Evolutionary conservation across 805 yeast genomes (phyloP).

Genomic region (Saccharomyces eubayanus): DNA sequence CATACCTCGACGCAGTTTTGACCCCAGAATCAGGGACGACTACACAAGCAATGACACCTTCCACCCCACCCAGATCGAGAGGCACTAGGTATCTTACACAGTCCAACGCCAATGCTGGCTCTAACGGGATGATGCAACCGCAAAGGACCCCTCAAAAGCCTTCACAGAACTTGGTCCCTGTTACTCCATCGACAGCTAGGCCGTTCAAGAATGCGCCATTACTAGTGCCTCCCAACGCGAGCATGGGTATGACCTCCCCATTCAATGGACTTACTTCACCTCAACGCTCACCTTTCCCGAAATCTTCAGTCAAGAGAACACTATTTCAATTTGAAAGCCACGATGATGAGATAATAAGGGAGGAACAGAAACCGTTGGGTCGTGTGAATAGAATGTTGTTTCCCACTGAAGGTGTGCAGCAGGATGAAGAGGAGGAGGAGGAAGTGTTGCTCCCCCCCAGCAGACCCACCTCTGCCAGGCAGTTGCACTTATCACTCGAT

Average conservation of each 20-base stretch:
- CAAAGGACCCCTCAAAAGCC: constrained; percentile 8
- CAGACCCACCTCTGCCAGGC: constrained; percentile 15
- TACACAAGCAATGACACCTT: constrained; percentile 19
- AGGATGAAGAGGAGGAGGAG: constrained; percentile 5
- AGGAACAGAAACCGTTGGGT: constrained; percentile 2
- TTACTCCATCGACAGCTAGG: constrained; percentile 21
- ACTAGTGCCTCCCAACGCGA: constrained; percentile 11
- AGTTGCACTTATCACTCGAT: constrained; percentile 5
- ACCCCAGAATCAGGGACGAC: not conserved
- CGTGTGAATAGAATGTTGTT: constrained; percentile 23
- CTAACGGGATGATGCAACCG: not conserved
- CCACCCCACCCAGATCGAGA: constrained; percentile 30
- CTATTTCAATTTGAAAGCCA: constrained; percentile 9
- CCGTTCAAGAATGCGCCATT: constrained; percentile 11
- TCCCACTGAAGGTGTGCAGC: constrained; percentile 7
- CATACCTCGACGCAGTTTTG: not conserved
- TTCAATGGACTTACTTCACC: constrained; percentile 27
- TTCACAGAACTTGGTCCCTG: constrained; percentile 9
- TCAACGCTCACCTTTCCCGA: constrained; percentile 25
- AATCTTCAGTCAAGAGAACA: constrained; percentile 8
- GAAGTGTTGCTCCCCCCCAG: constrained; percentile 14
- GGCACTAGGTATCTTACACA: not conserved
- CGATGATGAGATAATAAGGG: constrained; percentile 1
- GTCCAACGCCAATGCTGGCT: not conserved
- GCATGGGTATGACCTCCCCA: constrained; percentile 7